These are phyloP conservation scores for Friedmanniomyces endolithicus DNA, from an alignment of 495 filamentous ascomycete genomes.

Conservation along the genomic window DNA sequence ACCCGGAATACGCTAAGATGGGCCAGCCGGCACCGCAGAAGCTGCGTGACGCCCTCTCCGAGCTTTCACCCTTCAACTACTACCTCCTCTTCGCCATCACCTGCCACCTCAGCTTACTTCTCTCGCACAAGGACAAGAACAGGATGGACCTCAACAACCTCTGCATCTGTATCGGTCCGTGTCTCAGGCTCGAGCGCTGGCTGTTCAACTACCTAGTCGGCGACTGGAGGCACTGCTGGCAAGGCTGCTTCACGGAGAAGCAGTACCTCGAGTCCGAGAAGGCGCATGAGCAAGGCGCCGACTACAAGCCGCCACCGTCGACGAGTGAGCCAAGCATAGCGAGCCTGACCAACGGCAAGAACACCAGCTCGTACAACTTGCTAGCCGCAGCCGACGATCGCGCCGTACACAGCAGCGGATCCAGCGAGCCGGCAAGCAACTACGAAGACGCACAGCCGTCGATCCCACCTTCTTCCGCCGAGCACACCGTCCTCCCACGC, in stretches of 20 bases:
- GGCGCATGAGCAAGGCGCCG: slow-evolving; percentile 7
- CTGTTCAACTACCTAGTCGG: slow-evolving; percentile 86
- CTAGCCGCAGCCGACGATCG: slow-evolving; percentile 7
- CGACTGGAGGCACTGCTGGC: slow-evolving; percentile 90
- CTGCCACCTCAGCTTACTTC: slow-evolving; percentile 77
- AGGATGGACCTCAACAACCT: slow-evolving; percentile 91
- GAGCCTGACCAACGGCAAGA: background rate
- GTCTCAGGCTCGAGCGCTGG: slow-evolving; percentile 79
- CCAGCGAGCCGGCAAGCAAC: slow-evolving; percentile 8
- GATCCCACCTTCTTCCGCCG: background rate
- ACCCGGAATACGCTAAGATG: slow-evolving; percentile 28
- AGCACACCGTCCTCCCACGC: background rate
- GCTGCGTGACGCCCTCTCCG: slow-evolving; percentile 79
- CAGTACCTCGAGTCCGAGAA: slow-evolving; percentile 64
- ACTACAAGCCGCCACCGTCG: slow-evolving; percentile 2
- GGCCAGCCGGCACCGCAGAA: slow-evolving; percentile 63
- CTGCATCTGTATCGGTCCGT: slow-evolving; percentile 89
- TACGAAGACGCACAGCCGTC: slow-evolving; percentile 12
- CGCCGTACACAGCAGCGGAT: slow-evolving; percentile 7
- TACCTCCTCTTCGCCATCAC: slow-evolving; percentile 93
- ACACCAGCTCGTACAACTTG: background rate
- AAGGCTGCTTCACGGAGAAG: slow-evolving; percentile 85
- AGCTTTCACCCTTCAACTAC: slow-evolving; percentile 83
- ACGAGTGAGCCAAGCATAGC: background rate
- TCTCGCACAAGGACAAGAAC: slow-evolving; percentile 74